phyloP scores from a whole-genome alignment of 1,284 basidiomycete genomes.

The Trichosporon ovoides region DNA sequence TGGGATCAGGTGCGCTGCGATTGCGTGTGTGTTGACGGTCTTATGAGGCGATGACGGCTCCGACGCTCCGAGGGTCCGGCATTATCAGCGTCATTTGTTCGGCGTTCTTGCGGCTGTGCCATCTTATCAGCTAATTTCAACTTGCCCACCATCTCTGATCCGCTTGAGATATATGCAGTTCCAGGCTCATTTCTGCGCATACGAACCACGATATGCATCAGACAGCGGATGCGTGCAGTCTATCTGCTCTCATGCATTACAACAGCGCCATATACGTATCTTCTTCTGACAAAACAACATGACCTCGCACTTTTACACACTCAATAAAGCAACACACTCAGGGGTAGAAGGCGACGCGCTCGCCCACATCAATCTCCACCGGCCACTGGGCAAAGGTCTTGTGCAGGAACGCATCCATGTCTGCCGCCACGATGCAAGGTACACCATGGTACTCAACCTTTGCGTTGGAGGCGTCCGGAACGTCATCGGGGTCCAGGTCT shows the following conservation, averaged over 20 bases:
- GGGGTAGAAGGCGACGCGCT: conserved; percentile 10
- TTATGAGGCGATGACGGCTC: not conserved
- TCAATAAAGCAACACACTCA: not conserved
- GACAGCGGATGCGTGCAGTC: no score
- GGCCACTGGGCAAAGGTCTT: conserved; percentile 17
- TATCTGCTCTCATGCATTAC: no score
- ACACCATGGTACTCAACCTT: conserved; percentile 15
- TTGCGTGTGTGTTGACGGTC: not conserved
- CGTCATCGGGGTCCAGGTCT: conserved; percentile 17
- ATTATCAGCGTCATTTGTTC: conserved; percentile 3
- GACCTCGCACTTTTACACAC: no score
- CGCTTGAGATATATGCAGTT: no score
- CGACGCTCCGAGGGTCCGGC: not conserved
- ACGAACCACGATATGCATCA: no score
- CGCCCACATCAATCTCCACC: conserved; percentile 10
- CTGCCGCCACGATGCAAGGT: conserved; percentile 12
- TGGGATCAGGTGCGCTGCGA: no score
- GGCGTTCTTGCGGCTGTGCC: no score
- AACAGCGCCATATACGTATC: no score
- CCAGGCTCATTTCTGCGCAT: no score
- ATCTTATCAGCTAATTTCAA: no score
- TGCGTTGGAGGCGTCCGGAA: conserved; percentile 7
- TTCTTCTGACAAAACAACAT: no score
- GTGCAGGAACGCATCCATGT: conserved; percentile 12
- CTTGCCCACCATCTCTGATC: no score